Evolutionary conservation across 768 basidiomycete genomes (phyloP).

Genomic region (Albatrellus ellisii): DNA sequence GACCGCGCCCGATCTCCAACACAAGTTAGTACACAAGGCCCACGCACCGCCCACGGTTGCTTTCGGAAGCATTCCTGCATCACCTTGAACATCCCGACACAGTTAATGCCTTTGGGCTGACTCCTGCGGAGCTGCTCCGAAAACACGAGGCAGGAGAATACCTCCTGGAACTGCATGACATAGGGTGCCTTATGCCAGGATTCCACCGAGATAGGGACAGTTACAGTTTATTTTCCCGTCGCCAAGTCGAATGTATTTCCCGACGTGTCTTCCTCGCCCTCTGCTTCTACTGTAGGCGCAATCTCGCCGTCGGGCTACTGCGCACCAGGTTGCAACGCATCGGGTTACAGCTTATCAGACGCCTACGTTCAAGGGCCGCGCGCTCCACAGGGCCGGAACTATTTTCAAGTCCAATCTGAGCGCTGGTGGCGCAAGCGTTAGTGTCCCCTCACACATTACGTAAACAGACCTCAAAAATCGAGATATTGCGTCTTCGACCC

Average conservation of each 20-base stretch:
- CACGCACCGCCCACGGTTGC: conserved; percentile 85
- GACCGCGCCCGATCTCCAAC: too few relatives aligned
- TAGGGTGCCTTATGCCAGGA: conserved; percentile 98
- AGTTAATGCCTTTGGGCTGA: conserved; percentile 97
- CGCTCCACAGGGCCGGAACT: too few relatives aligned
- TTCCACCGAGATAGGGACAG: conserved; percentile 96
- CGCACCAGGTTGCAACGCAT: conserved; percentile 2
- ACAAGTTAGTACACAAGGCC: neutral
- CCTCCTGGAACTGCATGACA: conserved; percentile 83
- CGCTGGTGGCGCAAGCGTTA: too few relatives aligned
- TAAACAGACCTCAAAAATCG: too few relatives aligned
- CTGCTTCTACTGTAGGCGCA: neutral
- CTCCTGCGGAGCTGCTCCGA: conserved; percentile 88
- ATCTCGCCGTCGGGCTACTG: neutral
- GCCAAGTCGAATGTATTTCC: conserved; percentile 79
- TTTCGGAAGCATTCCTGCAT: conserved; percentile 98
- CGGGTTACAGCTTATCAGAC: too few relatives aligned
- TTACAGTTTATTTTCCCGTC: conserved; percentile 99
- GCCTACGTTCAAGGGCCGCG: too few relatives aligned
- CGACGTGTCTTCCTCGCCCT: conserved; percentile 17
- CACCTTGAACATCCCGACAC: conserved; percentile 91
- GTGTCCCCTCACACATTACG: too few relatives aligned
- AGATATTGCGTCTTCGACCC: too few relatives aligned
- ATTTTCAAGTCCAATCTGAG: too few relatives aligned
- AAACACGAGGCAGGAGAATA: conserved; percentile 93